Evolutionary conservation across 2,329 filamentous ascomycete genomes (phyloP).

Genomic region (Verticillium isaacii): DNA sequence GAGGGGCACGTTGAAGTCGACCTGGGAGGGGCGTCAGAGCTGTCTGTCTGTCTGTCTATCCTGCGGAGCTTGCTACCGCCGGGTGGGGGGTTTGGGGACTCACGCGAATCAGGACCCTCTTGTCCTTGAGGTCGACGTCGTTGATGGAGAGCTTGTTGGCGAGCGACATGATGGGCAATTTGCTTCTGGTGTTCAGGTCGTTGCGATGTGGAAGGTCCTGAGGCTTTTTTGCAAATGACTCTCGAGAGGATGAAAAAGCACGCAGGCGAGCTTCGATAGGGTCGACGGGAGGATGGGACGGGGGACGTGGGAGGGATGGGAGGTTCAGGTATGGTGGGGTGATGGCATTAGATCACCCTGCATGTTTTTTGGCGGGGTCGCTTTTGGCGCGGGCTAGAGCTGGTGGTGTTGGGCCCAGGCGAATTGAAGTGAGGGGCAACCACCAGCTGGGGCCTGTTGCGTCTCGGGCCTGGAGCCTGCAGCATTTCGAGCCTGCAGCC

Average conservation of each 20-base stretch:
- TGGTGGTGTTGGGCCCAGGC: neutral
- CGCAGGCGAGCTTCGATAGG: slow-evolving; percentile 13
- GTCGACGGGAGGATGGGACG: slow-evolving; percentile 10
- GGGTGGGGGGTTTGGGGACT: slow-evolving; percentile 31
- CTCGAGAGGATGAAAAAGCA: slow-evolving; percentile 6
- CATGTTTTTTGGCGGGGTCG: slow-evolving; percentile 18
- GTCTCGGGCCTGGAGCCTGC: too few relatives aligned
- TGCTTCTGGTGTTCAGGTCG: slow-evolving; percentile 6
- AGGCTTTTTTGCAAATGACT: slow-evolving; percentile 12
- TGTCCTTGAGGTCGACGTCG: slow-evolving; percentile 95
- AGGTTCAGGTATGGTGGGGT: slow-evolving; percentile 16
- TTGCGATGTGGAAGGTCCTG: slow-evolving; percentile 16
- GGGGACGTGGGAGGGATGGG: slow-evolving; percentile 5
- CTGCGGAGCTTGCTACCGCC: too few relatives aligned
- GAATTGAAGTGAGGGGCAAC: neutral
- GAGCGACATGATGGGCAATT: slow-evolving; percentile 74
- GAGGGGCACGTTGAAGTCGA: slow-evolving; percentile 99
- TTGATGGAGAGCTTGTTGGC: slow-evolving; percentile 96
- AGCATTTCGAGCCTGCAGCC: too few relatives aligned
- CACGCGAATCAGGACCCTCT: slow-evolving; percentile 96
- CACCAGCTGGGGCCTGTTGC: too few relatives aligned
- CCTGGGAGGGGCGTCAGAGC: slow-evolving; percentile 44
- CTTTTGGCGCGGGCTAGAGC: slow-evolving; percentile 7
- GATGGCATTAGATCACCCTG: slow-evolving; percentile 11
- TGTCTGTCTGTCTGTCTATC: too few relatives aligned